Conservation (phyloP, 352 stramenopile genomes). For the Globisporangium cylindrosporum region DNA sequence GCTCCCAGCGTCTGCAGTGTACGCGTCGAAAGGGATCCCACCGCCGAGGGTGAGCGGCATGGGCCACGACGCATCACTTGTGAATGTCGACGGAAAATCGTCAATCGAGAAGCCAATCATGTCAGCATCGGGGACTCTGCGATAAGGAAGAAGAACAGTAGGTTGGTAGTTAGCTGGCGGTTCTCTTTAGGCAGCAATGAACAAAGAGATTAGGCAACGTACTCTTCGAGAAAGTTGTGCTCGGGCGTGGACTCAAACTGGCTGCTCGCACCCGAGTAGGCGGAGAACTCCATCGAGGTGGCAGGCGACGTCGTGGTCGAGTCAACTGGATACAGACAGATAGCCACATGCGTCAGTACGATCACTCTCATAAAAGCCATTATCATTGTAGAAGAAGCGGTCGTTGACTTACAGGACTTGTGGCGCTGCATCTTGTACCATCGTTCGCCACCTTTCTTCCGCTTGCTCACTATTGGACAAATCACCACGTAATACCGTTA, state of each 20-base stretch:
- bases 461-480: conserved; percentile 41
- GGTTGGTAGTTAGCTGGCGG: background rate
- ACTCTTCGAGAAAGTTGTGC: conserved; percentile 54
- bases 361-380: background rate
- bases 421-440: conserved; percentile 68
- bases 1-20: conserved; percentile 3
- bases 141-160: background rate
- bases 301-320: conserved; percentile 48
- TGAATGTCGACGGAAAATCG: conserved; percentile 53
- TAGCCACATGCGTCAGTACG: background rate
- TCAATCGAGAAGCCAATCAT: conserved; percentile 73
- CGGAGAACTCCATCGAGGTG: conserved; percentile 38
- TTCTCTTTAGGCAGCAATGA: background rate
- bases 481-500: conserved; percentile 1
- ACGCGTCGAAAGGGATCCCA: conserved; percentile 22
- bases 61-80: conserved; percentile 37
- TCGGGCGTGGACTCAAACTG: conserved; percentile 35
- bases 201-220: conserved; percentile 14
- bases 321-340: conserved; percentile 28
- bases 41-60: conserved; percentile 21
- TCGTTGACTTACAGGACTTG: conserved; percentile 32
- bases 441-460: conserved; percentile 59
- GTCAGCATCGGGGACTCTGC: conserved; percentile 42
- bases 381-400: too few species aligned
- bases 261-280: conserved; percentile 19